Evolutionary conservation across 2,329 filamentous ascomycete species (phyloP), one percentile per base, ranked within the genome.

Genomic region (Aspergillaceae sp.): DNA sequence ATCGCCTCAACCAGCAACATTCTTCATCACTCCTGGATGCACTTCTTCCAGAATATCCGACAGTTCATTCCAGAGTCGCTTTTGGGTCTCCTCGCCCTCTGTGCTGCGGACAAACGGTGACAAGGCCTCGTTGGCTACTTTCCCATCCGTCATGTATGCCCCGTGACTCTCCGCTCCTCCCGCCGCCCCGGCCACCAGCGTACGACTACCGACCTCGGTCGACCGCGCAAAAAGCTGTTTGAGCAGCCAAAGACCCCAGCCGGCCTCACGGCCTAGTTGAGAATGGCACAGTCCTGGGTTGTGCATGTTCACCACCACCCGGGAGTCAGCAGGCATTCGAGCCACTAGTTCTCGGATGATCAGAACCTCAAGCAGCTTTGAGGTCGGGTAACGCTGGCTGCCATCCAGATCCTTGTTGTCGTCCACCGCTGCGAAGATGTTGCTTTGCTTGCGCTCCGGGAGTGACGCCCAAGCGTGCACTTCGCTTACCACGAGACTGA

Each of bases 271-370:
- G 5, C n/a, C 28, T 10, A 41, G 29, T 11, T 29, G n/a, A 8
- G 40, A 41, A 29, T 41, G 40, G 9, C 75, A 78, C 27, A 73
- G 61, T 1, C 75, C 75, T 0, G 76, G 76, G 48, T 74, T 75
- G 26, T 74, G 56, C 34, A 63, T 62, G 55, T 77, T 78, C 45
- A 78, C 50, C 3, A 66, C 69, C 40, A 78, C 68, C 7, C 61
- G 55, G 37, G 59, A 51, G 5, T 52, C 45, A n/a, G 34, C 45
- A 29, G 54, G 41, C 32, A 49, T 32, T 2, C 59, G 49, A 7
- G n/a, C 28, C 1, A 32, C 29, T 19, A 69, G 51, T 33, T 64
- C 62, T 8, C 69, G 67, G 30, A 65, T 54, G 35, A 53, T 48
- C 29, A 74, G 58, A 29, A 75, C 58, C 50, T 74, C 62, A 19